Conservation (phyloP, 192 early-diverging fungal species). For the Mycoemilia scoparia region DNA sequence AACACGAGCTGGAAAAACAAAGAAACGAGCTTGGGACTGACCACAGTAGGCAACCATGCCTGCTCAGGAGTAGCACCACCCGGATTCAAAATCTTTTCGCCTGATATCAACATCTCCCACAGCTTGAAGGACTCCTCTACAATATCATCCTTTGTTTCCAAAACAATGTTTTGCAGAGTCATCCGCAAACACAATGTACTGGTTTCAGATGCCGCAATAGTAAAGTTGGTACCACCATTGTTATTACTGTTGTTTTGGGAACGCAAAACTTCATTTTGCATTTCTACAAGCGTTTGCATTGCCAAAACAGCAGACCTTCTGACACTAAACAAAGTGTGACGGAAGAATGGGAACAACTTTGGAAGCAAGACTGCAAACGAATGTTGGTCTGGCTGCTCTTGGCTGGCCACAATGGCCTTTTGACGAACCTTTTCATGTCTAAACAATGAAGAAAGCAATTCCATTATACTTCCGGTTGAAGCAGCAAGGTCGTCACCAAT, state of each 20-base stretch:
- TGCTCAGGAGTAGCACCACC: neutral
- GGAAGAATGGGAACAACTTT: constrained; percentile 81
- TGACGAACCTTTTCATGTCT: constrained; percentile 14
- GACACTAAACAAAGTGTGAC: constrained; percentile 75
- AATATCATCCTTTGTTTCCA: constrained; percentile 53
- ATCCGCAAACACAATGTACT: constrained; percentile 52
- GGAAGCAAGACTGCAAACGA: constrained; percentile 49
- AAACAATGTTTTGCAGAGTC: constrained; percentile 79
- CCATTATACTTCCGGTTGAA: constrained; percentile 82
- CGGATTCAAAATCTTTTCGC: neutral
- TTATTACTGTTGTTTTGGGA: neutral
- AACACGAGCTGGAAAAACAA: constrained; percentile 52
- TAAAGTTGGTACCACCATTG: neutral
- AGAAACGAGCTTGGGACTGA: constrained; percentile 11
- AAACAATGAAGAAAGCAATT: constrained; percentile 71
- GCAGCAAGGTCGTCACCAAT: constrained; percentile 83
- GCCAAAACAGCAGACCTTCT: constrained; percentile 68
- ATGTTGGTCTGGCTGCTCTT: constrained; percentile 2
- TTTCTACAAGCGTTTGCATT: constrained; percentile 42
- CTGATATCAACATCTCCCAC: constrained; percentile 43
- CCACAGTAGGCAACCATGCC: neutral
- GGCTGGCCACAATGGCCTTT: constrained; percentile 5
- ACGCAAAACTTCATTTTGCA: constrained; percentile 19
- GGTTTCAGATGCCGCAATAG: constrained; percentile 40
- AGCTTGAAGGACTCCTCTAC: constrained; percentile 19